Evolutionary conservation across 495 filamentous ascomycete species (phyloP).

Genomic region (Melanomma pulvis-pyrius): DNA sequence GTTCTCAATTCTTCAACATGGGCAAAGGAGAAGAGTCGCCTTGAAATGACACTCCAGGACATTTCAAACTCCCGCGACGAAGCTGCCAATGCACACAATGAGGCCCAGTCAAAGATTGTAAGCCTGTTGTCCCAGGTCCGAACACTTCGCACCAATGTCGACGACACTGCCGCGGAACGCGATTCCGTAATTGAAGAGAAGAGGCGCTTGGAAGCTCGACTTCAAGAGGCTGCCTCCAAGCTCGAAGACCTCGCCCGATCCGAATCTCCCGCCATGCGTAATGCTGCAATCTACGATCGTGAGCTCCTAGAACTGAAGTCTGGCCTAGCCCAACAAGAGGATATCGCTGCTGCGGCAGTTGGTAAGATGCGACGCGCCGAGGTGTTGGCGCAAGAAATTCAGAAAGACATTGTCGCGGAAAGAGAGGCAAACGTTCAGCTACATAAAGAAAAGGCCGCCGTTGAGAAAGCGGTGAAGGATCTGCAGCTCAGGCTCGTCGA

Average conservation of each 20-base stretch:
- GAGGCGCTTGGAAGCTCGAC: conserved; percentile 80
- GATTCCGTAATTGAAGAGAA: conserved; percentile 88
- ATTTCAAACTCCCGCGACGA: conserved; percentile 89
- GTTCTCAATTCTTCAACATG: conserved; percentile 96
- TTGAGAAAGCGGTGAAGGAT: conserved; percentile 92
- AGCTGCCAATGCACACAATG: conserved; percentile 88
- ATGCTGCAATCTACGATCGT: conserved; percentile 86
- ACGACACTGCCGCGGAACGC: conserved; percentile 83
- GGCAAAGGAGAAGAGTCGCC: conserved; percentile 94
- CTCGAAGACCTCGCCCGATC: conserved; percentile 89
- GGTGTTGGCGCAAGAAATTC: conserved; percentile 81
- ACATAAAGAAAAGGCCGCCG: conserved; percentile 85
- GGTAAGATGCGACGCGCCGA: conserved; percentile 99
- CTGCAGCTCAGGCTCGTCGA: conserved; percentile 87
- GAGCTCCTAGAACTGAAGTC: conserved; percentile 91
- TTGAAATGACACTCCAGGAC: conserved; percentile 90
- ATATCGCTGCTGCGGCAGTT: conserved; percentile 87
- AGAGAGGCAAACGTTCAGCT: conserved; percentile 80
- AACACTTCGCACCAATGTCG: conserved; percentile 76
- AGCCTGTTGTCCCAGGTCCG: conserved; percentile 89
- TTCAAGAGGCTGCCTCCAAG: conserved; percentile 83
- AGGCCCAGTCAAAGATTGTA: conserved; percentile 90
- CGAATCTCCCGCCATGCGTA: conserved; percentile 86
- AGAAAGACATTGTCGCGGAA: conserved; percentile 92
- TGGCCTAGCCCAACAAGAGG: conserved; percentile 87